Evolutionary conservation across 1,284 basidiomycete species (phyloP).

Genomic region (Puccinia hordei): DNA sequence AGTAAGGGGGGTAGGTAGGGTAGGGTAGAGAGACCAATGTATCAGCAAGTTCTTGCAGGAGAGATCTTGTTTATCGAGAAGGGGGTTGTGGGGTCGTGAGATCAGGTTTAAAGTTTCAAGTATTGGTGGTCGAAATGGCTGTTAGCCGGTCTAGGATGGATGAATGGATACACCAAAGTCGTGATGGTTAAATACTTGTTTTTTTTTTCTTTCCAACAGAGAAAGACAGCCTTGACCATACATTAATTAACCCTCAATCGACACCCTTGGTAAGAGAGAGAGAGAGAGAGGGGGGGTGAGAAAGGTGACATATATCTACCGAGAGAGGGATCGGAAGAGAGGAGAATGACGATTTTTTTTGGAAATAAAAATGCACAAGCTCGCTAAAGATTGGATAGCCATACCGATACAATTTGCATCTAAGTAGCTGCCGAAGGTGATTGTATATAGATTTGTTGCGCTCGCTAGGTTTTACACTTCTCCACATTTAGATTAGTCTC

Average conservation of each 20-base stretch:
- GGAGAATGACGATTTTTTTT: neutral
- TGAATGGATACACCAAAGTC: neutral
- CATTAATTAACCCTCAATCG: too few species aligned
- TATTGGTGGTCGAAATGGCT: neutral
- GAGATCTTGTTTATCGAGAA: neutral
- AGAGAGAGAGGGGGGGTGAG: neutral
- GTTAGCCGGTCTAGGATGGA: neutral
- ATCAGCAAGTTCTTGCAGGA: neutral
- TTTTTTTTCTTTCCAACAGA: neutral
- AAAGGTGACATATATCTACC: neutral
- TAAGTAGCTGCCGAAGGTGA: neutral
- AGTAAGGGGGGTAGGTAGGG: too few species aligned
- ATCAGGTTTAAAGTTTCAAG: neutral
- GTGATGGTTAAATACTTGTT: neutral
- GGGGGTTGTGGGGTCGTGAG: slow-evolving; percentile 4
- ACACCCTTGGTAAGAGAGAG: neutral
- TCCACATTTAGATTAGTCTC: neutral
- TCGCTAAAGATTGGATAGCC: neutral
- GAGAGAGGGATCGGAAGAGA: slow-evolving; percentile 1
- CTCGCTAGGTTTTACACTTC: slow-evolving; percentile 2
- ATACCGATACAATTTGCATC: neutral
- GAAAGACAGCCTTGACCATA: neutral
- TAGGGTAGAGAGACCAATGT: neutral
- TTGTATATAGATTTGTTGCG: neutral
- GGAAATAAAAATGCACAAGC: slow-evolving; percentile 1